These are phyloP conservation scores for Ganoderma lingzhi DNA, from an alignment of 1,284 basidiomycete species.

Conservation along the genomic window DNA sequence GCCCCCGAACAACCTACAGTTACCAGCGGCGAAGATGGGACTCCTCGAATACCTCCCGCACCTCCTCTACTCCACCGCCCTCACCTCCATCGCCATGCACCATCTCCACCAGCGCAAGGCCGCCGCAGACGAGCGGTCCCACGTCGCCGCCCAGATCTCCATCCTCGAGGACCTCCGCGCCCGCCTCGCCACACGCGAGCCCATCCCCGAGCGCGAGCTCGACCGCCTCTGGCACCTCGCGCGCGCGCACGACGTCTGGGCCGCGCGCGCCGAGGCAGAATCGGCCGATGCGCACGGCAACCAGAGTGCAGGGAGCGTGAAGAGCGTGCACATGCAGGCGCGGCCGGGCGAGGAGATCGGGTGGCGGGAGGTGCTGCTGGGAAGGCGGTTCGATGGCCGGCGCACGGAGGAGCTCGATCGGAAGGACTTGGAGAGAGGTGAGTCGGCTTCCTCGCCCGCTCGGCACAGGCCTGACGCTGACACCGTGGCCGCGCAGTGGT, in stretches of 20 bases:
- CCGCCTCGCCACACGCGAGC: conserved; percentile 53
- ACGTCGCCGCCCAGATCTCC: conserved; percentile 61
- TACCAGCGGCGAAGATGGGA: conserved; percentile 13
- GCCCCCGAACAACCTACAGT: no score
- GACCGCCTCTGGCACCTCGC: conserved; percentile 41
- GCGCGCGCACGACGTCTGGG: conserved; percentile 29
- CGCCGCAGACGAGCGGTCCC: conserved; percentile 57
- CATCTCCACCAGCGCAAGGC: conserved; percentile 58
- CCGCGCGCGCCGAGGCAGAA: conserved; percentile 19
- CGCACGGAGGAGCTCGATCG: conserved; percentile 41
- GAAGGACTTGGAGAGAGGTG: conserved; percentile 42
- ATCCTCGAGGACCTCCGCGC: conserved; percentile 62
- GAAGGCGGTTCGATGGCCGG: conserved; percentile 30
- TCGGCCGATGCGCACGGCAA: conserved; percentile 16
- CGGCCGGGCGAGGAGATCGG: conserved; percentile 35
- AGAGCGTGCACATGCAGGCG: conserved; percentile 24
- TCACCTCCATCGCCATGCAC: conserved; percentile 71
- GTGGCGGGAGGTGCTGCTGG: conserved; percentile 45
- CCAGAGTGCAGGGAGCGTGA: conserved; percentile 15
- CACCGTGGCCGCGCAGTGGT: neutral
- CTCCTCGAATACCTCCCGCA: conserved; percentile 52
- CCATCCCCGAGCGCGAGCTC: conserved; percentile 56
- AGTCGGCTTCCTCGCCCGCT: conserved; percentile 1
- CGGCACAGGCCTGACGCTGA: neutral
- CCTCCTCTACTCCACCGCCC: conserved; percentile 62